Evolutionary conservation across 2,329 filamentous ascomycete species (phyloP).

Genomic region (Cordyceps tenuipes): DNA sequence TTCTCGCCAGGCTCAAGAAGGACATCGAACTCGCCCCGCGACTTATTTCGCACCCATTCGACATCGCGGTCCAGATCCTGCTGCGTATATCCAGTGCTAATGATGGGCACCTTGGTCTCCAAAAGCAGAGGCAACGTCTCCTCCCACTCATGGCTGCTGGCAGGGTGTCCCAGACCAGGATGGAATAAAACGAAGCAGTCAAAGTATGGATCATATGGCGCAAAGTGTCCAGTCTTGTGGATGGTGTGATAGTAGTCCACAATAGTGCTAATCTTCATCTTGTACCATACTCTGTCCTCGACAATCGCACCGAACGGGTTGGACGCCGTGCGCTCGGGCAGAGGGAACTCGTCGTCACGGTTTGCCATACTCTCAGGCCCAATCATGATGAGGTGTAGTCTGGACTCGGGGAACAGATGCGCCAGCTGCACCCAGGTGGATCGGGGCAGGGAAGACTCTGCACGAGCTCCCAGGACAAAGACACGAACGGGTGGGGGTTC

Average conservation of each 20-base stretch:
- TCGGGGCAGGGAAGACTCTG: slow-evolving; percentile 92
- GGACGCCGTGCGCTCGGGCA: slow-evolving; percentile 71
- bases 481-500: slow-evolving; percentile 83
- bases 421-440: slow-evolving; percentile 90
- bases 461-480: slow-evolving; percentile 88
- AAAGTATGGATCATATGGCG: slow-evolving; percentile 95
- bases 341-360: slow-evolving; percentile 83
- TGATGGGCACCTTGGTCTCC: slow-evolving; percentile 90
- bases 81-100: slow-evolving; percentile 93
- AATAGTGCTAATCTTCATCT: slow-evolving; percentile 94
- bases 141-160: slow-evolving; percentile 88
- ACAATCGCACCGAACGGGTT: slow-evolving; percentile 94
- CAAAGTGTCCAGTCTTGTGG: slow-evolving; percentile 82
- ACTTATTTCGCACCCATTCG: slow-evolving; percentile 79
- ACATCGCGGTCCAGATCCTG: slow-evolving; percentile 91
- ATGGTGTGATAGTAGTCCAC: slow-evolving; percentile 98
- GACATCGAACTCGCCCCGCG: slow-evolving; percentile 83
- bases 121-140: slow-evolving; percentile 82
- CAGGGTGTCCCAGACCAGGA: slow-evolving; percentile 88
- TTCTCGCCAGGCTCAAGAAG: slow-evolving; percentile 91
- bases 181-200: slow-evolving; percentile 97
- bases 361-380: slow-evolving; percentile 95
- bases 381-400: slow-evolving; percentile 87
- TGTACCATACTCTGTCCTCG: slow-evolving; percentile 79
- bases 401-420: slow-evolving; percentile 89